Evolutionary conservation across 1,284 basidiomycete species (phyloP), one percentile per base, ranked within the genome.

Genomic region (Amylostereum chailletii): DNA sequence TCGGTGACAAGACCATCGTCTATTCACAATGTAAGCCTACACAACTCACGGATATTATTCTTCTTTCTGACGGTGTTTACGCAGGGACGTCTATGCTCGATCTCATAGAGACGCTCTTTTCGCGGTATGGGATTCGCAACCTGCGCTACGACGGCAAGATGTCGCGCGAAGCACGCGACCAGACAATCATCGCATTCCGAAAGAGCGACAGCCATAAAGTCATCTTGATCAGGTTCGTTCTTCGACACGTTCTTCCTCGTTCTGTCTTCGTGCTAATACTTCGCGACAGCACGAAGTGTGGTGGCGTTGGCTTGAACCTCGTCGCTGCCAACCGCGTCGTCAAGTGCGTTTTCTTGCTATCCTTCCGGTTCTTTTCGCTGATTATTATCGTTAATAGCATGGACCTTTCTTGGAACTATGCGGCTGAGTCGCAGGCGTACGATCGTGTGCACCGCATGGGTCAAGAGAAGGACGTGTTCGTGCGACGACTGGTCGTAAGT

Each of bases 1-100:
- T 68, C 2, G 81, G 79, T 0, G 83, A 86, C 61, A 85, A 85
- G 69, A 77, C 76, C 2, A 85, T 85, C 39, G 71, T 74, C 37
- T 86, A 81, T 62, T 84, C 81, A 5, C 83, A 86, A 61, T 86
- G 82, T 83, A 51, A 48, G 77, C 62, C 3, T n/a, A 11, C n/a
- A 33, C 4, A 19, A 9, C 3, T 19, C 19, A 43, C 33, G 19
- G 48, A 4, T 49, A 10, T 54, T 8, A 39, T 31, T 32, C 19
- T 3, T 5, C 27, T 19, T 10, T 4, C 8, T 49, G 27, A 29
- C 26, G 6, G 3, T 9, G 9, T 19, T 40, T 19, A 19, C 19
- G 19, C 52, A 85, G 82, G 83, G 83, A 86, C 83, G 0, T 81
- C 79, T 1, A 83, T 84, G 78, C 71, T 86, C 31, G 77, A 83